A percentile compares a stretch with the other conserved stretches of the same genome.
phyloP scores from a whole-genome alignment of 192 early-diverging fungal species.

The Podila horticola region DNA sequence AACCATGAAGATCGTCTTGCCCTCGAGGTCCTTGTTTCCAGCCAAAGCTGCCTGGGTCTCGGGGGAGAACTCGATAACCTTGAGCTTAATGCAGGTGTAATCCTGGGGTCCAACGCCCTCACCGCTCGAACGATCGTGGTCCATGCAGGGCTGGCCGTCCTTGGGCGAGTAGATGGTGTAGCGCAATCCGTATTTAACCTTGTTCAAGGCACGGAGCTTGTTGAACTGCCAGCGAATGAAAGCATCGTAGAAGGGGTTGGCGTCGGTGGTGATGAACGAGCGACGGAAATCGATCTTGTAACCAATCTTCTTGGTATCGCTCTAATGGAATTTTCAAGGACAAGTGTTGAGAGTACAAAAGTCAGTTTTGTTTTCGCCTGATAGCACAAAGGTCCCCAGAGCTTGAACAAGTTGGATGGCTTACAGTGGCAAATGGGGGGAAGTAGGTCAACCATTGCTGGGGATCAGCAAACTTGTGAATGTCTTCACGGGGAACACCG shows the following conservation, averaged over 20 bases:
- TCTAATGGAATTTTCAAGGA: slow-evolving; percentile 16
- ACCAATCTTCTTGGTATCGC: slow-evolving; percentile 80
- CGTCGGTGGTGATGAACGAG: slow-evolving; percentile 97
- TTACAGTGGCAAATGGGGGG: slow-evolving; percentile 84
- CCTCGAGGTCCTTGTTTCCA: slow-evolving; percentile 55
- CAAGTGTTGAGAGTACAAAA: neutral
- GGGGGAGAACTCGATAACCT: slow-evolving; percentile 76
- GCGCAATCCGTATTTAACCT: slow-evolving; percentile 96
- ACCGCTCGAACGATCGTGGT: slow-evolving; percentile 95
- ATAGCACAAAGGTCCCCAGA: neutral
- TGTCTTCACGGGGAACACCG: slow-evolving; percentile 88
- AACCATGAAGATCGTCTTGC: slow-evolving; percentile 88
- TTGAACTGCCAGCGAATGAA: slow-evolving; percentile 99
- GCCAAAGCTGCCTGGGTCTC: slow-evolving; percentile 55
- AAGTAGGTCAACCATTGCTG: slow-evolving; percentile 95
- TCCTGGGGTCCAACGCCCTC: slow-evolving; percentile 95
- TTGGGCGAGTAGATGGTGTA: slow-evolving; percentile 97
- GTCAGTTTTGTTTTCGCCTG: neutral
- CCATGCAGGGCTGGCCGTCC: slow-evolving; percentile 99
- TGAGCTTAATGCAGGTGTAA: slow-evolving; percentile 96
- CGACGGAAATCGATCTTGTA: slow-evolving; percentile 95
- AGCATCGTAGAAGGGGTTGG: slow-evolving; percentile 98
- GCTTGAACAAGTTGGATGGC: neutral
- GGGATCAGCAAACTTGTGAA: slow-evolving; percentile 92
- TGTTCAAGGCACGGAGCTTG: slow-evolving; percentile 77